A percentile compares a stretch with the other conserved stretches of the same genome.
Conservation (phyloP, 73 alveolate species). For the Paramecium tetraurelia region DNA sequence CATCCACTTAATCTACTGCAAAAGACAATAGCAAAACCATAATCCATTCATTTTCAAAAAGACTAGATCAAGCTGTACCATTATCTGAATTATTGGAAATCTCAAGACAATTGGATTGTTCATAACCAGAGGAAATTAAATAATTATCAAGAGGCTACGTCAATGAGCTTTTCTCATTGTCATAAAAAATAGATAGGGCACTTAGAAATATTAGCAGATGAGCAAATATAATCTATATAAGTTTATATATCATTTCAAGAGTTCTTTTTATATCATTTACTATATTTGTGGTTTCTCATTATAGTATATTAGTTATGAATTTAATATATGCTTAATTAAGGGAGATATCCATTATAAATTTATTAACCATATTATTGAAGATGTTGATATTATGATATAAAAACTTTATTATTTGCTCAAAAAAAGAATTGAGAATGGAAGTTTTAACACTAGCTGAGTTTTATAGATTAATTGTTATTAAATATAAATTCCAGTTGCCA, state of each 20-base stretch:
- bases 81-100: background rate
- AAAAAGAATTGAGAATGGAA: no score
- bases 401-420: no score
- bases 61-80: background rate
- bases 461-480: no score
- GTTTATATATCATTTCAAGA: background rate
- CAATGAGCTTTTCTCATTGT: background rate
- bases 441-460: no score
- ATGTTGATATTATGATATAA: no score
- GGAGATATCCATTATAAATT: no score
- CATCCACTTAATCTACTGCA: background rate
- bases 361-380: no score
- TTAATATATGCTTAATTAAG: no score
- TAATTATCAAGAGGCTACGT: slow-evolving; percentile 38
- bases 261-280: background rate
- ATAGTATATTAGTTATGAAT: no score
- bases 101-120: background rate
- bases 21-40: background rate
- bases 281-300: background rate
- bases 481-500: no score
- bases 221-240: background rate
- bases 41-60: background rate
- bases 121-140: background rate
- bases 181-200: background rate
- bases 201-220: background rate